Base-by-base conservation (phyloP, 2,329 filamentous ascomycete species). In the Polytolypa hystricis region DNA sequence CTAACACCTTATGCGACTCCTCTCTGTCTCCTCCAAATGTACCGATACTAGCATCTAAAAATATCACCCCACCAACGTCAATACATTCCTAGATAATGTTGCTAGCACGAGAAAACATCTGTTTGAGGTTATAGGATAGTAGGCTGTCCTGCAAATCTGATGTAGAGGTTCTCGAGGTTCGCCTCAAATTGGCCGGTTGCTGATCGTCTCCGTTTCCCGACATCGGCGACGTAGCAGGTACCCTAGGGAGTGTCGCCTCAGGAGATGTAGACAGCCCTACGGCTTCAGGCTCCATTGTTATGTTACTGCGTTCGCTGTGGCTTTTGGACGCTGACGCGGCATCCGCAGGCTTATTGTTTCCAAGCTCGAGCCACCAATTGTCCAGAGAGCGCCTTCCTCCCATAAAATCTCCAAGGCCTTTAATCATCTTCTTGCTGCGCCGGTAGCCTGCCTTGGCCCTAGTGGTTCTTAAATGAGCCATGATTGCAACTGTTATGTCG, bases 391-490 rank as follows among this genome's bases (percentile, higher is more conserved):
- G 52, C 19, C 55, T 62, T 2, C 65, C 66, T 43, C 70, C 68
- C 10, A 70, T 63, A 25, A 25, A 25, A n/a, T n/a, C n/a, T n/a
- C 21, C 21, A 7, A 25, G n/a, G 7, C 21, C 21, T 7, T 7
- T n/a, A 7, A 25, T 25, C 21, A 25, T 25, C 7, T n/a, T 7
- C 21, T 25, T n/a, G 21, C 21, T 15, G 19, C 5, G 12, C 8
- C 11, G 20, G 18, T 15, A 7, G 14, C 27, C 15, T 21, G 20
- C 20, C 27, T 11, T 7, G 11, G 67, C 60, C 17, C 69, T 57
- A 2, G 66, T 66, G 57, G 64, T 68, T 43, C 74, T 70, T 6
- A 81, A 50, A 37, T 80, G 71, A 10, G 71, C 64, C 58, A 75
- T 74, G 5, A 75, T 58, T 1, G 71, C 71, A 4, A 61, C 56